Evolutionary conservation across 2,329 filamentous ascomycete species (phyloP).

Genomic region (Mollisia scopiformis): DNA sequence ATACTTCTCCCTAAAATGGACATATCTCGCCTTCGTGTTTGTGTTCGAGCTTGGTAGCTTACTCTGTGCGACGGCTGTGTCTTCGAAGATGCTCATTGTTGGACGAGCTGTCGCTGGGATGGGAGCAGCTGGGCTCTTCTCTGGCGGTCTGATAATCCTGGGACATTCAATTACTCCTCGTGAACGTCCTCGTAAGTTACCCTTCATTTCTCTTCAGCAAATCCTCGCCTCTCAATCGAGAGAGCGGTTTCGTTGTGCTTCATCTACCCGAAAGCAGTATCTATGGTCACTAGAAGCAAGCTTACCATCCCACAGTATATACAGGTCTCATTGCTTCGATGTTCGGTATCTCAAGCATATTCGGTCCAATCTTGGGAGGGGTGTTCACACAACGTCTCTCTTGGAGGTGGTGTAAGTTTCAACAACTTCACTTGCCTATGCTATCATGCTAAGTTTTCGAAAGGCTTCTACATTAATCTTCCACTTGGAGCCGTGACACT

Average conservation of each 20-base stretch:
- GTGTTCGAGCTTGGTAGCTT: conserved; percentile 38
- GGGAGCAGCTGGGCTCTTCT: conserved; percentile 35
- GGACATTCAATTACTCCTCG: conserved; percentile 27
- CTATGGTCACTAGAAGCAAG: too few relatives aligned
- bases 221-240: too few relatives aligned
- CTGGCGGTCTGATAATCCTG: conserved; percentile 34
- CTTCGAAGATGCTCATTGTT: conserved; percentile 35
- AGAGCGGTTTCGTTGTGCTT: too few relatives aligned
- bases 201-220: too few relatives aligned
- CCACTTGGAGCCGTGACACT: conserved; percentile 42
- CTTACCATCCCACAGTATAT: conserved; percentile 15
- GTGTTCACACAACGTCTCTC: conserved; percentile 39
- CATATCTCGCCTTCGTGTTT: conserved; percentile 28
- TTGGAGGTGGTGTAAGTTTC: conserved; percentile 39
- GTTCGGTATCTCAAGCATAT: conserved; percentile 25
- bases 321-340: conserved; percentile 23
- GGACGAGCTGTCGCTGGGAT: conserved; percentile 37
- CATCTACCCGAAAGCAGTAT: too few relatives aligned
- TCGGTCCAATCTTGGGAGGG: conserved; percentile 38
- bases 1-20: conserved; percentile 35
- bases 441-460: conserved; percentile 5
- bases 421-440: conserved; percentile 20
- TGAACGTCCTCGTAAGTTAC: conserved; percentile 24
- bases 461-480: conserved; percentile 41
- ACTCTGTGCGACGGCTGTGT: conserved; percentile 34